Base-by-base conservation (phyloP, 768 basidiomycete genomes). In the Termitomyces sp. region DNA sequence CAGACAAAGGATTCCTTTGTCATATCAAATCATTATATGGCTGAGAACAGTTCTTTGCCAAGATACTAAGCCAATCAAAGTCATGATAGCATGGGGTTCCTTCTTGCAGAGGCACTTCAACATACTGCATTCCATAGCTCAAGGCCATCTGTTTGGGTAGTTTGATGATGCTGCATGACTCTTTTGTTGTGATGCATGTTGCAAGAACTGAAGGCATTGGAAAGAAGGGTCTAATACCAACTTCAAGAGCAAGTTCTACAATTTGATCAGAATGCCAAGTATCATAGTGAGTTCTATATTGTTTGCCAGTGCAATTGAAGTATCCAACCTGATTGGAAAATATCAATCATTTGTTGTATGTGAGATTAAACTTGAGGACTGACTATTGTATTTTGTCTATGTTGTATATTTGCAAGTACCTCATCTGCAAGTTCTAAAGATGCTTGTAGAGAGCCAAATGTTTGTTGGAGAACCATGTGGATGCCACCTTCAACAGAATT, bases 401-500 rank as follows among this genome's bases (percentile, higher is more conserved):
- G 11, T 11, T 14, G 17, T 48, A 48, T 48, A 29, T 31, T 31
- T 6, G 58, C 29, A 8, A 59, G 38, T 5, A 14, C 11, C 2
- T 4, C 9, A 29, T 59, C 58, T n/a, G 38, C 50, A 25, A 59
- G 42, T 9, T 59, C 49, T 5, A 50, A 40, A 20, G 50, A 59
- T 43, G 58, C 58, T 31, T n/a, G 50, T 1, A 59, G 58, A 32
- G 58, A 52, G 34, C 58, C 50, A 59, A 59, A 59, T 3, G 40
- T 34, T 3, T n/a, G 58, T 0, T 40, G 12, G 10, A 59, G 37
- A 11, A 50, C 29, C 58, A 59, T 59, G 20, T 59, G 49, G 20
- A 59, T 52, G 6, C 49, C 48, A 37, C 58, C 49, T 20, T 59
- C 58, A 40, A 59, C 17, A 1, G 25, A 25, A 25, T 25, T 25